Evolutionary conservation across 768 basidiomycete genomes (phyloP).

Genomic region (Suillus tomentosus): DNA sequence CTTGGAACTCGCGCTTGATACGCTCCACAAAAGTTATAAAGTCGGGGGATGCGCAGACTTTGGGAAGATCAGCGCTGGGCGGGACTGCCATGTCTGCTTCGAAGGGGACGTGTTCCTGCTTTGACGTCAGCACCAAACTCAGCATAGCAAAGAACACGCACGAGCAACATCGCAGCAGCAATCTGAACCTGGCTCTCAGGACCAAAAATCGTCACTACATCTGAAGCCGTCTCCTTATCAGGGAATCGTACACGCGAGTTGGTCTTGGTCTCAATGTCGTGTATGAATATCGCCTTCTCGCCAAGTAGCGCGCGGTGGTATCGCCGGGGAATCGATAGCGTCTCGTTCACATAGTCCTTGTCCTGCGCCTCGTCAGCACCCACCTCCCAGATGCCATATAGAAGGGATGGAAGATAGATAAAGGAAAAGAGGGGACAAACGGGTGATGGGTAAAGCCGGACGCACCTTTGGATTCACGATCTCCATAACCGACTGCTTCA

Average conservation of each 20-base stretch:
- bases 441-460: not conserved
- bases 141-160: conserved; percentile 37
- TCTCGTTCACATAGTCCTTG: conserved; percentile 95
- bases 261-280: conserved; percentile 95
- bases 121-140: not conserved
- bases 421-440: conserved; percentile 8
- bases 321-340: conserved; percentile 88
- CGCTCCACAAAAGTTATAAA: conserved; percentile 86
- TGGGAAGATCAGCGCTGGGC: conserved; percentile 75
- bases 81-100: conserved; percentile 95
- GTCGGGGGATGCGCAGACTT: conserved; percentile 75
- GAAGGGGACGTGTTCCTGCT: conserved; percentile 92
- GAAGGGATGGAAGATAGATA: conserved; percentile 1
- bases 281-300: conserved; percentile 96
- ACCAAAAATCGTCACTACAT: conserved; percentile 94
- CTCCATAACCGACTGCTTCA: conserved; percentile 97
- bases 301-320: conserved; percentile 95
- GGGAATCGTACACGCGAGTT: conserved; percentile 92
- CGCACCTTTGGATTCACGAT: conserved; percentile 92
- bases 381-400: not conserved
- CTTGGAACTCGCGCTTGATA: conserved; percentile 92
- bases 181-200: conserved; percentile 97
- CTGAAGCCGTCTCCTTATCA: conserved; percentile 91
- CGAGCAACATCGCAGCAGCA: conserved; percentile 93
- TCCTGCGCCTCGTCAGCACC: conserved; percentile 55